A percentile compares a stretch with the other conserved stretches of the same genome.
These are phyloP conservation scores for Cicer judaicum DNA, from an alignment of 306 rosid genomes.

Conservation along the genomic window DNA sequence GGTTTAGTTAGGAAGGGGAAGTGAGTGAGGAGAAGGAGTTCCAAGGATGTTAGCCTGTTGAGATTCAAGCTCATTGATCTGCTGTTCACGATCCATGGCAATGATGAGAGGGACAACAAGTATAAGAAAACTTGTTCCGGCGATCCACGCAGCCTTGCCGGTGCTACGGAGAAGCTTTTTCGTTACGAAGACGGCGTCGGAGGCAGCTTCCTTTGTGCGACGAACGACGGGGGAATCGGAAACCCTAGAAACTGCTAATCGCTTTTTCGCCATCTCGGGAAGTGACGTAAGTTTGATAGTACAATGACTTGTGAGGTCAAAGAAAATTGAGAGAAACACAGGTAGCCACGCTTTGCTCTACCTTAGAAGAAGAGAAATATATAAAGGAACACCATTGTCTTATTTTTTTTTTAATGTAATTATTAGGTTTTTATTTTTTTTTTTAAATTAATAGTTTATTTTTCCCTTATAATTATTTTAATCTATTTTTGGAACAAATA, in stretches of 20 bases:
- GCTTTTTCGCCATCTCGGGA: conserved; percentile 29
- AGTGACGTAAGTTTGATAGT: background rate
- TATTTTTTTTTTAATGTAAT: too few species aligned
- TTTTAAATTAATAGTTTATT: too few species aligned
- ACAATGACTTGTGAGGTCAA: background rate
- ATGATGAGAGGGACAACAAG: conserved; percentile 76
- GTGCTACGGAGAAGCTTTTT: conserved; percentile 71
- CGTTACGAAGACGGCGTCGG: background rate
- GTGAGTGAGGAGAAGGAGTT: conserved; percentile 31
- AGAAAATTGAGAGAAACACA: too few species aligned
- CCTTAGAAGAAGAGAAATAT: too few species aligned
- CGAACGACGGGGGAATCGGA: conserved; percentile 3
- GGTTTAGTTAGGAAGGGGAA: conserved; percentile 19
- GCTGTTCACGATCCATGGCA: conserved; percentile 88
- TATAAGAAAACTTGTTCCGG: conserved; percentile 72
- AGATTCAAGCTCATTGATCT: conserved; percentile 76
- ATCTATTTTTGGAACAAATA: too few species aligned
- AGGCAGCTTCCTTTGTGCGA: background rate
- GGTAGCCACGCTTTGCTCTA: too few species aligned
- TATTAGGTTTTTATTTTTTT: too few species aligned
- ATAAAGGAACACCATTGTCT: too few species aligned
- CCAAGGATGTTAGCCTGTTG: conserved; percentile 89
- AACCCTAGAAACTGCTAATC: background rate
- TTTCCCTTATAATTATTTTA: too few species aligned
- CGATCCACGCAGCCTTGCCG: conserved; percentile 89